Evolutionary conservation across 768 basidiomycete species (phyloP), one percentile per base, ranked within the genome.

Genomic region (Kwoniella newhampshirensis): DNA sequence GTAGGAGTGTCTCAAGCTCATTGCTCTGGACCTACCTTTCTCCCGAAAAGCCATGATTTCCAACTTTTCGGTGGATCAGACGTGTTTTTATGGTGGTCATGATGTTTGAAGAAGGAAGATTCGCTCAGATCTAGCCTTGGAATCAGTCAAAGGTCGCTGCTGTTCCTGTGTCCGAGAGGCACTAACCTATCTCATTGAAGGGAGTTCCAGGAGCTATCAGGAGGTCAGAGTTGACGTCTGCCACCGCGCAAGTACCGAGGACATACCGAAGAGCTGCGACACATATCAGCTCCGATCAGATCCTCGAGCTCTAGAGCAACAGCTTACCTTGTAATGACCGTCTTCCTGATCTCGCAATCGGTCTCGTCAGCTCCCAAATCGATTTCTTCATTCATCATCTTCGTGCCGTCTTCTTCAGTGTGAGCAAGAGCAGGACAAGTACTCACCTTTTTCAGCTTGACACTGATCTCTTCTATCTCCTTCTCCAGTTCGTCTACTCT

Each of bases 121-220:
- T 69, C 62, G 60, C 63, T 63, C 7, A 73, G 58, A 41, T 66
- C 71, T 73, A 28, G 1, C 2, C 30, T 26, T 20, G n/a, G 12
- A 43, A 18, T 18, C n/a, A n/a, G n/a, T n/a, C n/a, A n/a, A n/a
- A n/a, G n/a, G n/a, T n/a, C n/a, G n/a, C n/a, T n/a, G n/a, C n/a
- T n/a, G n/a, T n/a, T n/a, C n/a, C n/a, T n/a, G n/a, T n/a, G n/a
- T n/a, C n/a, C n/a, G n/a, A n/a, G n/a, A n/a, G n/a, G n/a, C n/a
- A 39, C 67, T 28, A 8, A 68, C 66, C 68, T 43, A 73, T 66
- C 36, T 75, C 70, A 46, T 75, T 52, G 46, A 74, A 71, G 1
- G 75, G 75, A 15, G 71, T 76, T 21, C 75, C 75, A 6, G 75
- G 75, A 42, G 75, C 75, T 68, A 46, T n/a, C 25, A 39, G 41